Base-by-base conservation (phyloP, 805 yeast genomes). In the Lachancea meyersii region DNA sequence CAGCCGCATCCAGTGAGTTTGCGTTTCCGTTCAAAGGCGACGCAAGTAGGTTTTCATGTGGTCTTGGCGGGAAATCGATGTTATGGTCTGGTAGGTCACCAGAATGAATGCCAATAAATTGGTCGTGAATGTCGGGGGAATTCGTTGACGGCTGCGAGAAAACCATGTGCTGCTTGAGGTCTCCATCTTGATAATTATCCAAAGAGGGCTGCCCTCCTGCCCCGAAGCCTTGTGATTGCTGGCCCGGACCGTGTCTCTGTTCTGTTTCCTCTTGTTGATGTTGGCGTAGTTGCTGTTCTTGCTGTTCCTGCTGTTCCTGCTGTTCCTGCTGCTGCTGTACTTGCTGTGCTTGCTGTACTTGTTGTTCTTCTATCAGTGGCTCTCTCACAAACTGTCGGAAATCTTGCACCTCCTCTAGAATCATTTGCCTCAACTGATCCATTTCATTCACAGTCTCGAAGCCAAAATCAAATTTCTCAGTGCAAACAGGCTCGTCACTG, bases 361-460 rank as follows among this genome's bases (percentile, higher is more conserved):
- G 58, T 39, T 72, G 72, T 47, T 75, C 76, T 43, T 74, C 82
- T 38, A 76, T 76, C 24, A 82, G 68, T 4, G 94, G 94, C 59
- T 73, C 77, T 55, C 96, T 73, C 4, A 87, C 96, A 67, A 80
- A 81, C 31, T 77, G 85, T 53, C 96, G 75, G 60, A 88, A 87
- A 22, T 75, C 69, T 37, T 72, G 72, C 2, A 89, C 95, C 60
- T 89, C 96, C 26, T 85, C 80, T 32, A 85, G 64, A 31, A 89
- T 85, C 79, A 87, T 77, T 50, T 76, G 70, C 54, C 76, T 80
- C 85, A 89, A 82, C 9, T 74, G 67, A 10, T 76, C 82, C 58
- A 86, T 72, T 50, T 87, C 96, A 51, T 86, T 86, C 14, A 82
- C 82, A 13, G 76, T 81, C 68, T 89, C 97, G 61, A 89, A 89